Conservation (phyloP, 1,284 basidiomycete species). For the Crucibulum parvulum region DNA sequence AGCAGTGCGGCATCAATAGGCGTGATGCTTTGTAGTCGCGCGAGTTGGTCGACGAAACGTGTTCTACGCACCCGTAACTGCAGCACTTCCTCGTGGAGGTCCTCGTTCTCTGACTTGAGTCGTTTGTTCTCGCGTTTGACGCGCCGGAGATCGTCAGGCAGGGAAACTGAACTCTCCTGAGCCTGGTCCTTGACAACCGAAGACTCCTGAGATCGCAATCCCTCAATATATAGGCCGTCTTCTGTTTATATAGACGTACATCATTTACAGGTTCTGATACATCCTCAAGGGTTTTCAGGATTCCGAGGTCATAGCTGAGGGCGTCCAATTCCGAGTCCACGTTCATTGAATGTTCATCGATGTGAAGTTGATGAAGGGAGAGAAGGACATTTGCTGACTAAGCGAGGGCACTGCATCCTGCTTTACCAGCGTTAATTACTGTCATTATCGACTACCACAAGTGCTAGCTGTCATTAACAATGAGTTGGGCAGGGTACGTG, state of each 20-base stretch:
- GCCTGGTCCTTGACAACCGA: background rate
- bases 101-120: background rate
- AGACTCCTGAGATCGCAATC: too few relatives aligned
- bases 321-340: background rate
- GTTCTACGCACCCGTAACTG: background rate
- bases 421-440: background rate
- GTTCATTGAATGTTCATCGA: background rate
- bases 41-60: background rate
- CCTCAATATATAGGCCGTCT: too few relatives aligned
- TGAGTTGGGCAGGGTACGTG: slow-evolving; percentile 54
- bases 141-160: background rate
- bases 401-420: background rate
- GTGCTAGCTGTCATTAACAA: slow-evolving; percentile 15
- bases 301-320: background rate
- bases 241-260: too few relatives aligned
- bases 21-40: background rate
- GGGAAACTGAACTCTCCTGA: background rate
- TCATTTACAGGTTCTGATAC: background rate
- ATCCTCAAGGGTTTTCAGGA: background rate
- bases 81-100: background rate
- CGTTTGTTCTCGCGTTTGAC: background rate
- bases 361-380: background rate
- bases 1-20: background rate
- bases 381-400: background rate
- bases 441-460: background rate